Evolutionary conservation across 2,329 filamentous ascomycete genomes (phyloP), one percentile per base, ranked within the genome.

Genomic region (Mycocentrospora acerina): DNA sequence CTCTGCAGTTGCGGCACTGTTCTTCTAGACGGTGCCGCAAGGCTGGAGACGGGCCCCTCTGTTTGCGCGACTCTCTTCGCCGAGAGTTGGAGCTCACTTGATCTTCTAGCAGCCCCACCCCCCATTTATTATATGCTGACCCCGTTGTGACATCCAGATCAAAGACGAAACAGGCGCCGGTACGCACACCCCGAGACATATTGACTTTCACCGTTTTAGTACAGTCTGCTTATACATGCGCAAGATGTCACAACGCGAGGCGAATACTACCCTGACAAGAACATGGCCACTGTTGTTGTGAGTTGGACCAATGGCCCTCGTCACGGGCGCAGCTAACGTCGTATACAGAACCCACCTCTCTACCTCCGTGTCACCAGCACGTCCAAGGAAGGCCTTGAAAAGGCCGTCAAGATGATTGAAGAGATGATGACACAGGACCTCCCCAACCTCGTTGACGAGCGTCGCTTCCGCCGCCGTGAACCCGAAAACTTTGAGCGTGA

Each of bases 81-180:
- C 57, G 58, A 65, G 59, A 64, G 66, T 55, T 60, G 62, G 63
- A 71, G 71, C 73, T 77, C 71, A 76, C 73, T 63, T 59, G 66
- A 62, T 57, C 59, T 59, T 67, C 47, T 67, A 69, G 64, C 64
- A 60, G 60, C 60, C 62, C 59, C 60, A 55, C 51, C 55, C 57
- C 81, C 84, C 82, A 82, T 82, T 88, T 84, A 81, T 51, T 87
- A 88, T 83, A 82, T 93, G 89, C 90, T 97, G 83, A 96, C 90
- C 82, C 84, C 79, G 74, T 73, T 85, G 79, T 93, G 83, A 82
- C 73, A 86, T 87, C 62, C 90, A 98, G 93, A 98, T 98, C 65
- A 95, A 95, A 85, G 91, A 96, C 77, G 89, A 96, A 65, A 97
- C 91, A 84, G 93, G 93, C 80, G 91, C 93, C 80, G 93, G 93